phyloP scores from a whole-genome alignment of 805 yeast species.

The Zygosaccharomyces rouxii region DNA sequence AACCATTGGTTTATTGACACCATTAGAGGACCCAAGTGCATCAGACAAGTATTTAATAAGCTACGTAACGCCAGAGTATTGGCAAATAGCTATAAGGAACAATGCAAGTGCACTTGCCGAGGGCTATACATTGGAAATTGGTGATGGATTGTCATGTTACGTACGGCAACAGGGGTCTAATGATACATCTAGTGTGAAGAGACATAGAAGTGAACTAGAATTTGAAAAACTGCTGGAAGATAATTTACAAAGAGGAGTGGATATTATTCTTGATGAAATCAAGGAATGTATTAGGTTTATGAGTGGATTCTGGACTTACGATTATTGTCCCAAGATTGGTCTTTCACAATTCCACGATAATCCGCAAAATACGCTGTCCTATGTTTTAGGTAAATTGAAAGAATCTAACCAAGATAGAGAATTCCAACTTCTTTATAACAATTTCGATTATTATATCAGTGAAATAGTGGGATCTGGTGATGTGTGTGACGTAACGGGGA shows the following conservation, averaged over 20 bases:
- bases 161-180: slow-evolving; percentile 16
- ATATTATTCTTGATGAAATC: slow-evolving; percentile 16
- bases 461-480: slow-evolving; percentile 47
- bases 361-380: slow-evolving; percentile 10
- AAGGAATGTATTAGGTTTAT: slow-evolving; percentile 26
- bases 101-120: slow-evolving; percentile 12
- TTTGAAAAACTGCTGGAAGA: slow-evolving; percentile 10
- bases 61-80: slow-evolving; percentile 17
- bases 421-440: slow-evolving; percentile 32
- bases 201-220: slow-evolving; percentile 12
- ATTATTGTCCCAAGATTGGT: slow-evolving; percentile 45
- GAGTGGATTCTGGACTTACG: slow-evolving; percentile 53
- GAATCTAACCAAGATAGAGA: slow-evolving; percentile 19
- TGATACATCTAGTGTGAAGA: slow-evolving; percentile 1
- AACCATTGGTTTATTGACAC: slow-evolving; percentile 14
- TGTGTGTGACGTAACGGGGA: slow-evolving; percentile 53
- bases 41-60: slow-evolving; percentile 18
- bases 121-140: slow-evolving; percentile 19
- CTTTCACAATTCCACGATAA: slow-evolving; percentile 45
- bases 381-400: slow-evolving; percentile 29
- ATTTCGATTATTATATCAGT: slow-evolving; percentile 35
- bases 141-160: slow-evolving; percentile 22
- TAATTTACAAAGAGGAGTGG: slow-evolving; percentile 19
- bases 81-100: slow-evolving; percentile 14
- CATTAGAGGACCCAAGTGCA: slow-evolving; percentile 22